phyloP scores from a whole-genome alignment of 108 stramenopile genomes.

The Schizochytrium sp. region DNA sequence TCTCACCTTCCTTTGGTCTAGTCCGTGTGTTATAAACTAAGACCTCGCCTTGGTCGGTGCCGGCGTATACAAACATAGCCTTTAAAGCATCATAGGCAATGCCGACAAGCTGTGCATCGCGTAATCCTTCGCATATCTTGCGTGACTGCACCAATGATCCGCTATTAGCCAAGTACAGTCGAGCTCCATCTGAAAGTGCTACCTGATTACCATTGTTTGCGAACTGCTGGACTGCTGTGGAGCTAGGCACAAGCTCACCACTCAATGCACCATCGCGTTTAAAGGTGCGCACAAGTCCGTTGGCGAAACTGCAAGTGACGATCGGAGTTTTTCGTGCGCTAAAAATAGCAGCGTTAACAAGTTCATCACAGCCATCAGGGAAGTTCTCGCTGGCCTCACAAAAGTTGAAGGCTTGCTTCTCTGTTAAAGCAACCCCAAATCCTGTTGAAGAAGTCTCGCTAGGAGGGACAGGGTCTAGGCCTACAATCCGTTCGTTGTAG shows the following conservation, averaged over 20 bases:
- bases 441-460: not conserved
- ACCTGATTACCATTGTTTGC: not conserved
- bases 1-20: not conserved
- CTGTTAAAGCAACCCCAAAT: conserved; percentile 17
- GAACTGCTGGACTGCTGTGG: not conserved
- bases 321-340: not conserved
- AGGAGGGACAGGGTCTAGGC: not conserved
- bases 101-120: not conserved
- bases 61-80: conserved; percentile 6
- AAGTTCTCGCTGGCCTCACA: conserved; percentile 16
- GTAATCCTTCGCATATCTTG: conserved; percentile 20
- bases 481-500: not conserved
- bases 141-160: not conserved
- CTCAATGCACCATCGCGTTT: conserved; percentile 9
- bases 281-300: conserved; percentile 22
- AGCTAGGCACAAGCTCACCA: not conserved
- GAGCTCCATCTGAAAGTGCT: conserved; percentile 5
- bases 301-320: not conserved
- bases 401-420: not conserved
- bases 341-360: not conserved
- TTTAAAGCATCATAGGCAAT: not conserved
- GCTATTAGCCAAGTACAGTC: not conserved
- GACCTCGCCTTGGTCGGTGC: conserved; percentile 32
- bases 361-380: not conserved
- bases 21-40: conserved; percentile 43